Base-by-base conservation (phyloP, 768 basidiomycete species). In the Lactifluus echinatus region DNA sequence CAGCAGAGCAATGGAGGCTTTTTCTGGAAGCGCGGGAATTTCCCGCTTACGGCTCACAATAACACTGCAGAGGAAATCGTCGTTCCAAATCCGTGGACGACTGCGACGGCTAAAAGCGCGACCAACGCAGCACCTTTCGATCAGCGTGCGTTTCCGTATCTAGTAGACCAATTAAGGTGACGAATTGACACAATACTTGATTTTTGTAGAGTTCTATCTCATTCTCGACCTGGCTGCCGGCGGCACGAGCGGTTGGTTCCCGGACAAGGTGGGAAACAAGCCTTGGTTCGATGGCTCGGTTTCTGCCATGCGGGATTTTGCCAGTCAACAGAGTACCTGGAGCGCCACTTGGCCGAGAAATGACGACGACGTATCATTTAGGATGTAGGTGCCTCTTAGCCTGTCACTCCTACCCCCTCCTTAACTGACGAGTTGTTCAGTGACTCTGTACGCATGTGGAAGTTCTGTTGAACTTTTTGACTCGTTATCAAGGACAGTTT, bases 151-250 rank as follows among this genome's bases (percentile, higher is more conserved):
- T 69, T 17, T 3, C 14, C 1, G 2, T n/a, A 10, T 7, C 14
- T 19, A 3, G 33, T 11, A 36, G 8, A 8, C 21, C n/a, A 24
- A 29, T 57, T 61, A 44, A 31, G 17, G 39, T 31, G 33, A 50
- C 26, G 31, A 14, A 7, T 37, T 55, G 31, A 33, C 11, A 7
- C 48, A 19, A 45, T 43, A 28, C 57, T 3, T 4, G 39, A 64
- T 66, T 51, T 59, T 19, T 42, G 37, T 55, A 82, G 84, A 82
- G 17, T 93, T 94, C 70, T 93, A 89, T 71, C 71, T 93, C 24
- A 82, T 90, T 65, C 72, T 94, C 66, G 79, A 88, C 67, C 78
- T 93, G 34, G 89, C 84, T 2, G 89, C 81, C 10, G 92, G 92
- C 10, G 84, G 84, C 2, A 90, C 87, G 36, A 89, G 81, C 62